These are phyloP conservation scores for Aurantiochytrium sp. DNA, from an alignment of 108 stramenopile species.

Conservation along the genomic window DNA sequence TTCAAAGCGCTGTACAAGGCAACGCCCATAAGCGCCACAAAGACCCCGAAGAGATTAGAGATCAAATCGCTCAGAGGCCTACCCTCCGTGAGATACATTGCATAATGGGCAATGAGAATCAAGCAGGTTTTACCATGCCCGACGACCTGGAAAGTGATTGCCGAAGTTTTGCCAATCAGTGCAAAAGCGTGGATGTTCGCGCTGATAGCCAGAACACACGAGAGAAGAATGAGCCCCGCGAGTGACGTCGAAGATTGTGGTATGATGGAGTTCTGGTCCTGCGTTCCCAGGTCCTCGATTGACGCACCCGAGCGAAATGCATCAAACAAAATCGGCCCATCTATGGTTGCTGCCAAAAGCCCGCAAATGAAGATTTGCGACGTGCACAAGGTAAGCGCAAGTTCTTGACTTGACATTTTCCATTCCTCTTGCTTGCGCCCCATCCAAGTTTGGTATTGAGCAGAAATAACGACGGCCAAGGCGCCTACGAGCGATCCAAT, in stretches of 20 bases:
- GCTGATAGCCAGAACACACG: not conserved
- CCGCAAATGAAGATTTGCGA: not conserved
- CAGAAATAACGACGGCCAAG: not conserved
- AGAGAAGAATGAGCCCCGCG: not conserved
- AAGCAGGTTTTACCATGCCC: conserved; percentile 4
- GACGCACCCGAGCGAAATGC: too few species aligned
- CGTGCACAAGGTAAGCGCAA: not conserved
- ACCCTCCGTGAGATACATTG: not conserved
- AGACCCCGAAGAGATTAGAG: not conserved
- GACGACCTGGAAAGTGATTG: not conserved
- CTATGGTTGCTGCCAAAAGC: not conserved
- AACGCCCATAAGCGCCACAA: not conserved
- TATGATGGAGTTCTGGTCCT: not conserved
- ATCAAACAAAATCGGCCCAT: not conserved
- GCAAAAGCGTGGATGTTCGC: not conserved
- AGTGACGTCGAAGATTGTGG: not conserved
- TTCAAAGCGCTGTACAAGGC: not conserved
- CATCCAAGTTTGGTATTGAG: not conserved
- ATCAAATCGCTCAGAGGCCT: not conserved
- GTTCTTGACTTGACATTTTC: not conserved
- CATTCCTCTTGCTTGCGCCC: not conserved
- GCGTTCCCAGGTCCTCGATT: not conserved
- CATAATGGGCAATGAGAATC: not conserved
- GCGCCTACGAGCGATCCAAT: not conserved
- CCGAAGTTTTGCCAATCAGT: not conserved